Evolutionary conservation across 2,329 filamentous ascomycete species (phyloP), one percentile per base, ranked within the genome.

Genomic region (Cadophora sp.): DNA sequence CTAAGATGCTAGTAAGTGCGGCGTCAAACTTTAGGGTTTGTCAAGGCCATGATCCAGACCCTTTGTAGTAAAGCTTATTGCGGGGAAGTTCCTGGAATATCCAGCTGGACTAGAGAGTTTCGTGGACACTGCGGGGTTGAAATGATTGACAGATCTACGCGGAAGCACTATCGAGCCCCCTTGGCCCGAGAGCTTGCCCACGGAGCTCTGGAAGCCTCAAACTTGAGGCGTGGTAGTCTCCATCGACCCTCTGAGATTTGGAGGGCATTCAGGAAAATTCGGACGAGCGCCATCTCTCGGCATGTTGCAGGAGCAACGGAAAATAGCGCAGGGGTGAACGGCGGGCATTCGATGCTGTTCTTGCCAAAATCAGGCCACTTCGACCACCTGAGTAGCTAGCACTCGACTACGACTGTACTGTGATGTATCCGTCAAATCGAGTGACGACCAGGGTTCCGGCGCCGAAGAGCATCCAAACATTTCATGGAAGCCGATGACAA

Each of bases 151-250:
- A 59, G 24, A 40, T 24, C 43, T 65, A 59, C 65, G 63, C 53
- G 43, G 19, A 55, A 37, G n/a, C 22, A 24, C 26, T 31, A 43
- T 62, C 19, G 59, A 64, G 64, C 67, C 69, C 66, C 69, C 60
- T 71, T 69, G 65, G 65, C 53, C 67, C 67, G 67, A 64, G 56
- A 56, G 37, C 27, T 55, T 26, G 34, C 27, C 22, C 19, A 60
- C 64, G 64, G 66, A 71, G 51, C 59, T 62, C 65, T 59, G 67
- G 62, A 67, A 50, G 22, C 24, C 43, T n/a, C 8, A 65, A 34
- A 59, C 53, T 19, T 31, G 34, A 40, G 26, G n/a, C 26, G 46
- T 16, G n/a, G 43, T 56, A 61, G 22, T 29, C 14, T 19, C 37
- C 50, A 27, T 53, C 40, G n/a, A 55, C 51, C 46, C 46, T 60